Percentiles rank a stretch among this genome's conserved stretches.
Conservation (phyloP, 2,329 filamentous ascomycete genomes). For the Thielaviopsis ethacetica region DNA sequence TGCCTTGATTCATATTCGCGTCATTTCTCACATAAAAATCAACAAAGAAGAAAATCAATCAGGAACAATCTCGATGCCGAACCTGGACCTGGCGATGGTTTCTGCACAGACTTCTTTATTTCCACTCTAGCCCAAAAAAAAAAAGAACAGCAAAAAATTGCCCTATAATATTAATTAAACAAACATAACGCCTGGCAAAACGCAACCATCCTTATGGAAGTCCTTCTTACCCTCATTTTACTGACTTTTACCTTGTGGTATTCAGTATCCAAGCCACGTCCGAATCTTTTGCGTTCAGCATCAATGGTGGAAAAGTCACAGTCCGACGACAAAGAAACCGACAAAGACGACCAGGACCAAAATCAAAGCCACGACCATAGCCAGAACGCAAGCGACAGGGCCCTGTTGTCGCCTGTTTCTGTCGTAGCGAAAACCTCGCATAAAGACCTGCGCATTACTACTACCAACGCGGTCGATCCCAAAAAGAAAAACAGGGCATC, state of each 20-base stretch:
- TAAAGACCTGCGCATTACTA: neutral
- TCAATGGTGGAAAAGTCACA: neutral
- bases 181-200: neutral
- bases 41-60: neutral
- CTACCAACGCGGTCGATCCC: neutral
- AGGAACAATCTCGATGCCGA: neutral
- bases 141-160: neutral
- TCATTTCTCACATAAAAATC: neutral
- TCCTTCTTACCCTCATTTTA: conserved; percentile 5
- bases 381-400: neutral
- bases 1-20: neutral
- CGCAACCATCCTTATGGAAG: conserved; percentile 2
- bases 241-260: conserved; percentile 9
- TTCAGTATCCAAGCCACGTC: conserved; percentile 10
- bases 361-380: neutral
- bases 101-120: neutral
- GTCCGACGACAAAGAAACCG: conserved; percentile 1
- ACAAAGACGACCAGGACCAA: neutral
- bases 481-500: neutral
- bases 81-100: neutral
- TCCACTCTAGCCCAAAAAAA: neutral
- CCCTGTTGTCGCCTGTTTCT: neutral
- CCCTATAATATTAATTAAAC: neutral
- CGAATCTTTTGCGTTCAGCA: conserved; percentile 7
- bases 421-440: neutral